Conservation (phyloP, 2,329 filamentous ascomycete genomes). For the Sclerotinia minor region DNA sequence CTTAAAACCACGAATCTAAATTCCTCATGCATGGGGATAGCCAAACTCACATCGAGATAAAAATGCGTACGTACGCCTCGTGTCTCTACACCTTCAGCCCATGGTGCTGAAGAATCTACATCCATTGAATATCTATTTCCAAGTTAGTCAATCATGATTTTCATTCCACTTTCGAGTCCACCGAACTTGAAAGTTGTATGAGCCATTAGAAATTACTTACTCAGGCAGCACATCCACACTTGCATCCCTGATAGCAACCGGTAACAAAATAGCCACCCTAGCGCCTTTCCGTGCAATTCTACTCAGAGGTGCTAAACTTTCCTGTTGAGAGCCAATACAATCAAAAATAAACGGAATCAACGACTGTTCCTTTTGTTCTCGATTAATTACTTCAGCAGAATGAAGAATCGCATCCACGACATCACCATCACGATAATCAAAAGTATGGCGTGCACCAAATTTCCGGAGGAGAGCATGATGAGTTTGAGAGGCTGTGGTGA, state of each 20-base stretch:
- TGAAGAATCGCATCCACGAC: constrained; percentile 34
- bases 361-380: not conserved
- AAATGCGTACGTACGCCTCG: constrained; percentile 58
- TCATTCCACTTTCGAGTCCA: too few species aligned
- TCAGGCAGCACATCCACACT: constrained; percentile 49
- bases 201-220: constrained; percentile 35
- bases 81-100: constrained; percentile 54
- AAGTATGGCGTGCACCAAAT: constrained; percentile 24
- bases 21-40: not conserved
- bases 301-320: constrained; percentile 51
- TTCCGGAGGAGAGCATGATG: constrained; percentile 40
- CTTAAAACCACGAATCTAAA: too few species aligned
- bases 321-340: constrained; percentile 53
- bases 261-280: constrained; percentile 59
- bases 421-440: constrained; percentile 40
- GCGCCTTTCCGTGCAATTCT: constrained; percentile 51
- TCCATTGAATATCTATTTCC: constrained; percentile 50
- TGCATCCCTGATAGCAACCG: constrained; percentile 57
- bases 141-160: not conserved
- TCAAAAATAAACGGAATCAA: constrained; percentile 53
- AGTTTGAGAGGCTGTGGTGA: constrained; percentile 36
- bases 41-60: constrained; percentile 42
- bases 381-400: constrained; percentile 29
- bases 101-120: constrained; percentile 46
- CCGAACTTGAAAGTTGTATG: too few species aligned